A percentile compares a stretch with the other conserved stretches of the same genome.
These are phyloP conservation scores for Phanerochaete sordida DNA, from an alignment of 768 basidiomycete genomes.

Conservation along the genomic window DNA sequence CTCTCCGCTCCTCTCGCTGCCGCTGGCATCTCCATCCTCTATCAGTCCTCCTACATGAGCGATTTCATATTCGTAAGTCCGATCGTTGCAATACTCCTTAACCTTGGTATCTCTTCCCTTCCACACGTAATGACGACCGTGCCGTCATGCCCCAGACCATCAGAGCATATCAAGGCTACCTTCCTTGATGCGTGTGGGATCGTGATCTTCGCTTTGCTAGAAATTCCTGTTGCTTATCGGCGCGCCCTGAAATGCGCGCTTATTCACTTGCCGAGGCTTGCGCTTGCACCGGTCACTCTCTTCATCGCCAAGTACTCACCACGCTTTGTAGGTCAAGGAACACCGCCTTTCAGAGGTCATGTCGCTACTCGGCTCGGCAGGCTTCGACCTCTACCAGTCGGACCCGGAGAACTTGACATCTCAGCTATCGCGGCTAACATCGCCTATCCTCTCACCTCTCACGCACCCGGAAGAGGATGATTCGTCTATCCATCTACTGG, in stretches of 20 bases:
- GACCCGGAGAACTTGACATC: slow-evolving; percentile 25
- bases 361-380: slow-evolving; percentile 51
- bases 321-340: slow-evolving; percentile 55
- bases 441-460: slow-evolving; percentile 22
- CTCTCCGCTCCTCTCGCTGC: slow-evolving; percentile 73
- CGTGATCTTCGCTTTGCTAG: neutral
- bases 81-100: neutral
- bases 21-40: slow-evolving; percentile 77
- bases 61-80: slow-evolving; percentile 74
- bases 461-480: slow-evolving; percentile 13
- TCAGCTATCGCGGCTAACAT: slow-evolving; percentile 24
- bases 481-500: slow-evolving; percentile 16
- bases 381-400: slow-evolving; percentile 54
- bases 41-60: slow-evolving; percentile 79
- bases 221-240: neutral
- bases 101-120: neutral
- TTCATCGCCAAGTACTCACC: neutral
- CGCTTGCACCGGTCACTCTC: neutral
- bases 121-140: slow-evolving; percentile 7
- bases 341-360: slow-evolving; percentile 61
- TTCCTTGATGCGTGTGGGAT: neutral
- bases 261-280: neutral
- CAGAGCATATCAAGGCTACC: neutral
- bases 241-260: neutral
- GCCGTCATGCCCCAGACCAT: slow-evolving; percentile 1